These are phyloP conservation scores for Vaccinium myrtillus DNA, from an alignment of 148 eudicot species.

Conservation along the genomic window DNA sequence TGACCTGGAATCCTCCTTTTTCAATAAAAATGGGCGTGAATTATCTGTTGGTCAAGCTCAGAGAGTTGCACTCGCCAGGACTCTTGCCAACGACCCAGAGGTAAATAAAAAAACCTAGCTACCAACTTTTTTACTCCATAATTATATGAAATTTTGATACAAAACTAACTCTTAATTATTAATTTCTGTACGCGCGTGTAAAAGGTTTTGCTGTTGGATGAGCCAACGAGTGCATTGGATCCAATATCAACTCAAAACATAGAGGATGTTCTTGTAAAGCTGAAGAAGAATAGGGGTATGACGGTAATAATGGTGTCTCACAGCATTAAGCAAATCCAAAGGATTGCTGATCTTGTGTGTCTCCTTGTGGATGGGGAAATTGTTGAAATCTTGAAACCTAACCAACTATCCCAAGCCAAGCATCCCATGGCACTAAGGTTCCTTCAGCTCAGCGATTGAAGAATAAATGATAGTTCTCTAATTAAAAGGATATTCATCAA, in stretches of 20 bases:
- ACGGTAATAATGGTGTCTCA: slow-evolving; percentile 48
- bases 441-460: slow-evolving; percentile 33
- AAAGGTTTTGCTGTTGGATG: slow-evolving; percentile 55
- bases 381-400: slow-evolving; percentile 41
- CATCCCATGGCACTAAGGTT: slow-evolving; percentile 49
- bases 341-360: slow-evolving; percentile 45
- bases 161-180: background rate
- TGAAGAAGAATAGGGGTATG: slow-evolving; percentile 39
- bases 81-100: slow-evolving; percentile 60
- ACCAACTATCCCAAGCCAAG: slow-evolving; percentile 36
- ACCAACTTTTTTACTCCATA: no score
- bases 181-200: background rate
- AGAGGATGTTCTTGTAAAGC: slow-evolving; percentile 40
- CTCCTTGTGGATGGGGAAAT: slow-evolving; percentile 42
- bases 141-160: background rate
- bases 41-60: slow-evolving; percentile 62
- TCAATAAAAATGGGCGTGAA: slow-evolving; percentile 35
- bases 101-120: slow-evolving; percentile 5
- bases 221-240: slow-evolving; percentile 64
- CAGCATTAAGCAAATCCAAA: slow-evolving; percentile 62
- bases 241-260: slow-evolving; percentile 56
- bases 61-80: slow-evolving; percentile 57
- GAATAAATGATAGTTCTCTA: background rate
- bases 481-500: background rate
- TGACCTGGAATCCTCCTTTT: slow-evolving; percentile 43